Evolutionary conservation across 192 early-diverging fungal species (phyloP), one percentile per base, ranked within the genome.

Genomic region (Umbelopsis sp.): DNA sequence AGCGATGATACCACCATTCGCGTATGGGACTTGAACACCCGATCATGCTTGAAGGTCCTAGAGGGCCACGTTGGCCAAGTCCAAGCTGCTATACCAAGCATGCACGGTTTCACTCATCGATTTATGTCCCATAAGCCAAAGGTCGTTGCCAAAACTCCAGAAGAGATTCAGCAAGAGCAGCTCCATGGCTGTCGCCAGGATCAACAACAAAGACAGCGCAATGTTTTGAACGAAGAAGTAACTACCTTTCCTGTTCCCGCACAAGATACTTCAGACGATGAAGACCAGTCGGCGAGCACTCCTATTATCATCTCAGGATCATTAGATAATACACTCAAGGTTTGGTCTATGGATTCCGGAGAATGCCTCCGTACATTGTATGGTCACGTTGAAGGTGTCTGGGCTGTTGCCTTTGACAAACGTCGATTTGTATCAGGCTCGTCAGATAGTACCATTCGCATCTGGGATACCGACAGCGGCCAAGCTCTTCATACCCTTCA

Each of bases 321-420:
- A 15, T 79, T 93, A 8, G 98, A 98, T 69, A 88, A 90, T 49
- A 94, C 87, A 1, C 84, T 99, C 64, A 93, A 93, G 55, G 84
- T 99, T n/a, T 99, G 96, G 96, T 91, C 94, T 65, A 81, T 94
- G 18, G 86, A 90, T 49, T 88, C 90, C 1, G 96, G 94, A 11
- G 77, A 89, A 67, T 92, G 87, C 37, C 75, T 95, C 11, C 84
- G 84, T 53, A 92, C 91, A 1, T 71, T 97, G 20, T 92, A 92
- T 84, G 93, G 92, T 7, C 92, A 95, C 66, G 79, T 86, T 9
- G 91, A 95, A 64, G 93, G 92, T 44, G 87, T 95, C 11, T 91
- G 91, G 90, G 83, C 90, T 2, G 76, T 95, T n/a, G 88, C 90
- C 0, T 89, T 92, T 76, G 93, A 95, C 79, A 89, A 89, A 53